Evolutionary conservation across 768 basidiomycete species (phyloP).

Genomic region (Russula earlei): DNA sequence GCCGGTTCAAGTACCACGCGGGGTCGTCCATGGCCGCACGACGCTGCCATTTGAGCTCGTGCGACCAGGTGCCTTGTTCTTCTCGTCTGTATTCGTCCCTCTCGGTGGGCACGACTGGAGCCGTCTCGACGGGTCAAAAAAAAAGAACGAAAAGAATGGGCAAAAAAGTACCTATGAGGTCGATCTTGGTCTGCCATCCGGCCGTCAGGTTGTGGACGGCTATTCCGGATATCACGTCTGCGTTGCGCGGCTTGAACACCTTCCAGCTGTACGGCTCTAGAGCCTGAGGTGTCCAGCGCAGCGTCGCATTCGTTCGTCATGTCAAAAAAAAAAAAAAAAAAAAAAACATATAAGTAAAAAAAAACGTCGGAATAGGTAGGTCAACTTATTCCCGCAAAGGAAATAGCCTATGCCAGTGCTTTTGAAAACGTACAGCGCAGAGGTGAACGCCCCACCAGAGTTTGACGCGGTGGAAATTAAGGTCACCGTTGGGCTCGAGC

Average conservation of each 20-base stretch:
- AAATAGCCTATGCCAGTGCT: too few species aligned
- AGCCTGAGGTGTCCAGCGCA: not conserved
- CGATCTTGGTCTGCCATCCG: slow-evolving; percentile 2
- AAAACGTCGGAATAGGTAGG: too few species aligned
- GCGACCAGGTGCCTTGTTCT: slow-evolving; percentile 11
- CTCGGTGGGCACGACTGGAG: not conserved
- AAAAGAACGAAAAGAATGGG: too few species aligned
- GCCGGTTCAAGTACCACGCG: slow-evolving; percentile 10
- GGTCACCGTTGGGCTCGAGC: slow-evolving; percentile 9
- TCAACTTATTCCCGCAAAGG: too few species aligned
- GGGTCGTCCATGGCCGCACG: slow-evolving; percentile 9
- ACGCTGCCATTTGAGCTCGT: slow-evolving; percentile 10
- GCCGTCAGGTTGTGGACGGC: slow-evolving; percentile 12
- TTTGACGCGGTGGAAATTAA: slow-evolving; percentile 14
- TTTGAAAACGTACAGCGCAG: slow-evolving; percentile 4
- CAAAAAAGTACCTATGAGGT: not conserved
- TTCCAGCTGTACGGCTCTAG: slow-evolving; percentile 16
- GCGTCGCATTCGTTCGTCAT: not conserved
- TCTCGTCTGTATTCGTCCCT: slow-evolving; percentile 6
- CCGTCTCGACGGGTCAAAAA: not conserved
- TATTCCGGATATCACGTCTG: slow-evolving; percentile 5
- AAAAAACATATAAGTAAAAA: too few species aligned
- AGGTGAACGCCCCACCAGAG: slow-evolving; percentile 12
- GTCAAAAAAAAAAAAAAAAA: too few species aligned
- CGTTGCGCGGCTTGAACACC: not conserved